Evolutionary conservation across 179 eudicot genomes (phyloP).

Genomic region (Camellia oleifera): DNA sequence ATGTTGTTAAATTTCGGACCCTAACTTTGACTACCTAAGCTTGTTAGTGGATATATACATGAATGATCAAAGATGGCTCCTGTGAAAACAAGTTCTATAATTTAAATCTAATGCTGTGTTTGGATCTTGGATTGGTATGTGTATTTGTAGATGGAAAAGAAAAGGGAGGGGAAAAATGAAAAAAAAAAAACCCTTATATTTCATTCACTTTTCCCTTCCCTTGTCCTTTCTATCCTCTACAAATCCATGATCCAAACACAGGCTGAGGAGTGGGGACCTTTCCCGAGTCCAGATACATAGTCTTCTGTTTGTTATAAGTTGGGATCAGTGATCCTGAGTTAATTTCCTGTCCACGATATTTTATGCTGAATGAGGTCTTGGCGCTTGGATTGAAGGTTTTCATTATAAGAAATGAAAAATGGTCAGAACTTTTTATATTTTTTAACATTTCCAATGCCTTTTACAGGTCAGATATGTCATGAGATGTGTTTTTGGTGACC

Average conservation of each 20-base stretch:
- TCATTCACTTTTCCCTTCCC: no score
- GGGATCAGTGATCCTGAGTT: neutral
- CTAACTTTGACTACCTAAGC: neutral
- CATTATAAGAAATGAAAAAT: neutral
- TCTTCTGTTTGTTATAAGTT: neutral
- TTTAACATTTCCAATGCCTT: conserved; percentile 7
- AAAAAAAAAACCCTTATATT: no score
- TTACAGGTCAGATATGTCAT: conserved; percentile 91
- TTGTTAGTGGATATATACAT: neutral
- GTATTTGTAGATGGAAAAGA: no score
- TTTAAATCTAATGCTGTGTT: neutral
- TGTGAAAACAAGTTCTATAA: neutral
- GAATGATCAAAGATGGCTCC: neutral
- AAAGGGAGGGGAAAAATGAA: no score
- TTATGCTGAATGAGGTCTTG: neutral
- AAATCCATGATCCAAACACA: no score
- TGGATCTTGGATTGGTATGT: no score
- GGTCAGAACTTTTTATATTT: neutral
- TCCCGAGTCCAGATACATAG: neutral
- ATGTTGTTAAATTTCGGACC: neutral
- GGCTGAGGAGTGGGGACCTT: neutral
- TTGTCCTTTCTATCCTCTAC: no score
- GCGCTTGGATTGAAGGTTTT: neutral
- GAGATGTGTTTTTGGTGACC: conserved; percentile 90
- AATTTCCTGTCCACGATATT: neutral